phyloP scores from a whole-genome alignment of 169 alveolate species.

The Cryptosporidium xiaoi region DNA sequence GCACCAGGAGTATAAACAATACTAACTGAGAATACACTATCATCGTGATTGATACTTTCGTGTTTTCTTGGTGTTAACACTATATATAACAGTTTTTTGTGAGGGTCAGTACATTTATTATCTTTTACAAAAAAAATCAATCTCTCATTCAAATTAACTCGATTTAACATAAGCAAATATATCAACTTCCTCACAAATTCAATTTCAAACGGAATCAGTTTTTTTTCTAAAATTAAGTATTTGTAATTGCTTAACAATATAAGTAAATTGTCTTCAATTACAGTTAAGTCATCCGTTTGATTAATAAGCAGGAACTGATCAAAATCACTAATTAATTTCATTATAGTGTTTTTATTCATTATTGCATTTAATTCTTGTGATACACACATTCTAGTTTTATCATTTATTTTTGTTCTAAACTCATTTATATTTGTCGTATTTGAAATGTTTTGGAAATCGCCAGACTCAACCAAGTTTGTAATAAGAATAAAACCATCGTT shows the following conservation, averaged over 20 bases:
- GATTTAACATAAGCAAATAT: background rate
- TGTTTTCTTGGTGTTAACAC: conserved; percentile 12
- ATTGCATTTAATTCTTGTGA: conserved; percentile 20
- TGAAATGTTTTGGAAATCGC: background rate
- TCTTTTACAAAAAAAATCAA: conserved; percentile 28
- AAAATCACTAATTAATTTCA: conserved; percentile 12
- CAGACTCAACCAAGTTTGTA: background rate
- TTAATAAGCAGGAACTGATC: conserved; percentile 5
- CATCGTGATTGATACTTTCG: background rate
- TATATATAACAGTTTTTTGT: conserved; percentile 1
- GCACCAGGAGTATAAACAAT: conserved; percentile 22
- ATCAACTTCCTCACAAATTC: conserved; percentile 29
- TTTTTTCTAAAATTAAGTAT: conserved; percentile 24
- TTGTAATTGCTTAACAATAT: conserved; percentile 2
- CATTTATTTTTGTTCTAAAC: conserved; percentile 2
- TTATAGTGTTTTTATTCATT: conserved; percentile 6
- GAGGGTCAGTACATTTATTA: background rate
- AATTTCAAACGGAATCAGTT: conserved; percentile 21
- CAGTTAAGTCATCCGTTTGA: background rate
- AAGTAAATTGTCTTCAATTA: background rate
- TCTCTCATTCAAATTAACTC: background rate
- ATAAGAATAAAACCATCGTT: conserved; percentile 30
- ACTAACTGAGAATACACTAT: background rate
- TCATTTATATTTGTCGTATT: background rate
- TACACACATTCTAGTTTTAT: conserved; percentile 23